These are phyloP conservation scores for Colletotrichum sp. DNA, from an alignment of 2,329 filamentous ascomycete species.

Conservation along the genomic window DNA sequence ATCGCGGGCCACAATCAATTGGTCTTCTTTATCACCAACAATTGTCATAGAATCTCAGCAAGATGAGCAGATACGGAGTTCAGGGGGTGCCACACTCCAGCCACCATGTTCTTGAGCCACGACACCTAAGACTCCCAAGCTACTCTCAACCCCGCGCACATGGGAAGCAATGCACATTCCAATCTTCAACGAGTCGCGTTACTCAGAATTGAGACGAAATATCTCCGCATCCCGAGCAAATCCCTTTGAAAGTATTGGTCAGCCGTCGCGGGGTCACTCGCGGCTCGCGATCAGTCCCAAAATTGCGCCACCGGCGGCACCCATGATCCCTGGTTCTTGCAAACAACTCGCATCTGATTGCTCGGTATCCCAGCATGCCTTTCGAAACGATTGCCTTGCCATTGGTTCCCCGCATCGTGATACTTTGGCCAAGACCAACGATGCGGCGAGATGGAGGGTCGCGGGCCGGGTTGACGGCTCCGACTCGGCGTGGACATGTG, in stretches of 20 bases:
- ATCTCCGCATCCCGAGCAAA: background rate
- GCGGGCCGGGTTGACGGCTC: background rate
- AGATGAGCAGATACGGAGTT: background rate
- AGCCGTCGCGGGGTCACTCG: background rate
- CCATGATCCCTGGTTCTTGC: background rate
- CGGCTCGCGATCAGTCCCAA: conserved; percentile 11
- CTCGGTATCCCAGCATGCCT: too few relatives aligned
- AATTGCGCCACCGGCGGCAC: conserved; percentile 9
- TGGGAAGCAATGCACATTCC: background rate
- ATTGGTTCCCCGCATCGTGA: conserved; percentile 2
- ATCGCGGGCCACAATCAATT: background rate
- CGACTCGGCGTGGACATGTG: conserved; percentile 4
- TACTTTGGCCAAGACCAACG: background rate
- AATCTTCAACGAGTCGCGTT: background rate
- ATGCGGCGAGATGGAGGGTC: background rate
- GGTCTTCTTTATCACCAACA: background rate
- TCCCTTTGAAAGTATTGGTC: background rate
- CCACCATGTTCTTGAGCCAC: background rate
- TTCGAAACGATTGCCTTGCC: background rate
- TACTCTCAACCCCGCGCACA: background rate
- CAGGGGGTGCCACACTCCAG: background rate
- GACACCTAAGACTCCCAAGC: fast-evolving
- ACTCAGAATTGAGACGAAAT: background rate
- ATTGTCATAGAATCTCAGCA: background rate
- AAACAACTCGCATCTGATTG: background rate